Evolutionary conservation across 1,284 basidiomycete genomes (phyloP).

Genomic region (Naganishia sp.): DNA sequence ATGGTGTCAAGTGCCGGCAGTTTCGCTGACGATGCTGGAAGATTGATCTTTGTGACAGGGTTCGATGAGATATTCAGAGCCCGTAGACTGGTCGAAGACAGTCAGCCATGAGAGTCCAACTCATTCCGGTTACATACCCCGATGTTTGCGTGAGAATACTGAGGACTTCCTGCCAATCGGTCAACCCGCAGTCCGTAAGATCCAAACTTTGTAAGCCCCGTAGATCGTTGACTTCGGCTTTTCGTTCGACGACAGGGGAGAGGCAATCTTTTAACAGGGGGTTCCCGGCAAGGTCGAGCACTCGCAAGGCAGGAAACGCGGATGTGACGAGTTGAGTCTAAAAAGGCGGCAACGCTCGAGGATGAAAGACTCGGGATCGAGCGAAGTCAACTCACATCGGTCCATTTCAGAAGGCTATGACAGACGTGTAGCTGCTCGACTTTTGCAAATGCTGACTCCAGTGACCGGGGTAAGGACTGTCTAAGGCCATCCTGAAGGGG

Average conservation of each 20-base stretch:
- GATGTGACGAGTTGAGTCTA: slow-evolving; percentile 56
- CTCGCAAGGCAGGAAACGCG: slow-evolving; percentile 64
- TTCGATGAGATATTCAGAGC: slow-evolving; percentile 24
- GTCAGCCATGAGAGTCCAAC: not conserved
- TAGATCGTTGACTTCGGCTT: not conserved
- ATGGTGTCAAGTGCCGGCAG: slow-evolving; percentile 2
- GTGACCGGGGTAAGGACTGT: slow-evolving; percentile 38
- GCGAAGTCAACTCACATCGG: slow-evolving; percentile 57
- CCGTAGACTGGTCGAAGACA: slow-evolving; percentile 2
- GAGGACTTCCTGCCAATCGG: slow-evolving; percentile 21
- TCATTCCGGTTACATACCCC: slow-evolving; percentile 1
- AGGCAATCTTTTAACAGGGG: not conserved
- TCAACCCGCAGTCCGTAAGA: slow-evolving; percentile 15
- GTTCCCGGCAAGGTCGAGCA: slow-evolving; percentile 79
- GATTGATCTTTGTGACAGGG: slow-evolving; percentile 1
- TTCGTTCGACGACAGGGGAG: not conserved
- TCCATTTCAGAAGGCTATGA: slow-evolving; percentile 69
- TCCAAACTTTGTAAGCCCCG: slow-evolving; percentile 12
- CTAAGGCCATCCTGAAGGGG: slow-evolving; percentile 57
- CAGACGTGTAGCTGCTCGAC: slow-evolving; percentile 76
- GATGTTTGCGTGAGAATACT: slow-evolving; percentile 1
- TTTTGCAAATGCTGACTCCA: slow-evolving; percentile 59
- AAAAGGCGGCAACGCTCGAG: not conserved
- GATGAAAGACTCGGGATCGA: not conserved
- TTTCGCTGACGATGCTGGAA: not conserved